A percentile compares a stretch with the other conserved stretches of the same genome.
These are phyloP conservation scores for Magnusiomyces fungicola DNA, from an alignment of 1,139 yeast genomes.

Conservation along the genomic window DNA sequence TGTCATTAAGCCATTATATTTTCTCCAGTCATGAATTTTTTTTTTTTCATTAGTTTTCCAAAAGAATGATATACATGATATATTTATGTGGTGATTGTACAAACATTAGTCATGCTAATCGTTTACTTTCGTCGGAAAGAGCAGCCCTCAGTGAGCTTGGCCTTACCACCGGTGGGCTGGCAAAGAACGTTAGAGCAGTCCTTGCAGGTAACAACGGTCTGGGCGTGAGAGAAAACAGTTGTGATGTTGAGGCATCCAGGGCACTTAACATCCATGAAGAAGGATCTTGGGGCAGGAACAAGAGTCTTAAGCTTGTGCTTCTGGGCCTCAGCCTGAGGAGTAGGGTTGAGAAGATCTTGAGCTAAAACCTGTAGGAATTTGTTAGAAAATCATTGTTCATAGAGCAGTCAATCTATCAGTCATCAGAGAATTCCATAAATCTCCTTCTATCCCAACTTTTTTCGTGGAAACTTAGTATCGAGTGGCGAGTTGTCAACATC, in stretches of 20 bases:
- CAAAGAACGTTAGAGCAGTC: constrained; percentile 97
- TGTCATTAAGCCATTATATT: too few relatives aligned
- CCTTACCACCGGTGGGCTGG: constrained; percentile 99
- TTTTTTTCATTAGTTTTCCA: not conserved
- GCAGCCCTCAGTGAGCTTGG: constrained; percentile 97
- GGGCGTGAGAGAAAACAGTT: constrained; percentile 99
- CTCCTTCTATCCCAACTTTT: too few relatives aligned
- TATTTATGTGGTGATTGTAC: too few relatives aligned
- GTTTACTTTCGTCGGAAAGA: constrained; percentile 97
- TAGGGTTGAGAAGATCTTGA: constrained; percentile 96
- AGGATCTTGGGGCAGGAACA: constrained; percentile 97
- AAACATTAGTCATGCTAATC: not conserved
- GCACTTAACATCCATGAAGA: constrained; percentile 99
- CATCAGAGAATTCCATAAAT: too few relatives aligned
- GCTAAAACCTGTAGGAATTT: constrained; percentile 64
- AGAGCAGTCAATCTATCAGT: too few relatives aligned
- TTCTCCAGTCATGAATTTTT: too few relatives aligned
- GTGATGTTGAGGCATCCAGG: constrained; percentile 99
- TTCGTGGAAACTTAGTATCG: too few relatives aligned
- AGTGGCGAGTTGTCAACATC: too few relatives aligned
- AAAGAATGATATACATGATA: too few relatives aligned
- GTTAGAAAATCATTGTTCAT: too few relatives aligned
- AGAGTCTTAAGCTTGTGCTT: constrained; percentile 97
- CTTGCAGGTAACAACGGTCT: constrained; percentile 99
- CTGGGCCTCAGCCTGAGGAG: constrained; percentile 91